Evolutionary conservation across 2,329 filamentous ascomycete species (phyloP), one percentile per base, ranked within the genome.

Genomic region (Whalleya microplaca): DNA sequence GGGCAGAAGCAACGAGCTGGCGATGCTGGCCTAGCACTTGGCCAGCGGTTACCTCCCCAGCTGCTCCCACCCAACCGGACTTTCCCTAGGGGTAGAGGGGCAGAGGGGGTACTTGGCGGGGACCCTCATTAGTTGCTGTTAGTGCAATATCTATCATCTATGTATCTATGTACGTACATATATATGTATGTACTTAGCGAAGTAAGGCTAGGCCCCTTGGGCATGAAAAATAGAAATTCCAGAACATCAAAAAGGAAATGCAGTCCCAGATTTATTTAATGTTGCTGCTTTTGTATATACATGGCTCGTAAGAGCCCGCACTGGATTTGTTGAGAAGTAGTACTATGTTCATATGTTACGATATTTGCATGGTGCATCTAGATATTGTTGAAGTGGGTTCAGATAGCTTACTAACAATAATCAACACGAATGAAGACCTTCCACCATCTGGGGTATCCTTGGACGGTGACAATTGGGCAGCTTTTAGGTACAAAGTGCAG

Each of bases 381-480:
- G 19, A 29, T 42, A 42, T 20, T 50, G 55, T 43, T 23, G 19
- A 27, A 41, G 20, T 41, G 42, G 37, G n/a, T 18, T 29, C 48
- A 48, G 18, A 41, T 55, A 37, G 29, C 45, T 27, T 37, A 32
- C 49, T 53, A 53, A 55, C 37, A 44, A 19, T 16, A 44, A 37
- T 12, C 23, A 49, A 27, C 42, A 32, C 12, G 27, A 46, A 51
- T 6, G 32, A 12, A 16, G 7, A 37, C 32, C 32, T 7, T 12
- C 9, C 32, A 37, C 3, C 7, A 6, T 16, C 32, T 14, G 41
- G 41, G 41, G 23, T 40, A 21, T 40, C 48, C 51, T 55, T 20
- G 37, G 48, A 21, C 40, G 9, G 37, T 45, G 41, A 20, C 44
- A 55, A 56, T 63, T 61, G 60, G 60, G 60, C 58, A 58, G 45